Evolutionary conservation across 306 rosid genomes (phyloP), one percentile per base, ranked within the genome.

Genomic region (Hylodesmum podocarpum): DNA sequence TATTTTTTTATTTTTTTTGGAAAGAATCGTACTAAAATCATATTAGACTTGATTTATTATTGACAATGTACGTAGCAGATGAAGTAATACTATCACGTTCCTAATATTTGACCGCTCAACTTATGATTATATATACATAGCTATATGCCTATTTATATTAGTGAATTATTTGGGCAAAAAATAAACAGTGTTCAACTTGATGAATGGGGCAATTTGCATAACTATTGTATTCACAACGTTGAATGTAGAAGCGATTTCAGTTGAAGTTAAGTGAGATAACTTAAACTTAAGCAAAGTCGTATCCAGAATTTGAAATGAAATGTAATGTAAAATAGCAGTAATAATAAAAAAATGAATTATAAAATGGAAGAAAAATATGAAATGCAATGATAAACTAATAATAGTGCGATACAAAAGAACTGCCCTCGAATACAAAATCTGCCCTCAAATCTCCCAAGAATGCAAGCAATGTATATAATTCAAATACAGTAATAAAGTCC

Each of bases 381-480:
- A 64, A 57, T 22, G 77, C 50, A 70, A 81, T 2, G 36, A 70
- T 63, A 44, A 43, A 69, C 50, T 65, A 71, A 83, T 22, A 75
- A 41, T 61, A 49, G 51, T 55, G 76, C 12, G 40, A 76, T 71
- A 80, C 61, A 81, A 64, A 80, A 71, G 5, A 76, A 65, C 50
- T 57, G 58, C 29, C 70, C 72, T 75, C 71, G 69, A 77, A 66
- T 84, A 71, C 79, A 83, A 76, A 81, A 78, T 41, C 75, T 76
- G 73, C 84, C 84, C 82, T 78, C 71, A 88, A 83, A 75, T 84
- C 81, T 81, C 82, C 81, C 85, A 87, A 91, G 94, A 91, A 91
- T 91, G 82, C 89, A 84, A 87, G 80, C 80, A 87, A 72, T 78
- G 82, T 82, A 70, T 78, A 61, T 78, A 70, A 79, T 19, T 77